Evolutionary conservation across 2,329 filamentous ascomycete species (phyloP), one percentile per base, ranked within the genome.

Genomic region (Metarhizium brunneum): DNA sequence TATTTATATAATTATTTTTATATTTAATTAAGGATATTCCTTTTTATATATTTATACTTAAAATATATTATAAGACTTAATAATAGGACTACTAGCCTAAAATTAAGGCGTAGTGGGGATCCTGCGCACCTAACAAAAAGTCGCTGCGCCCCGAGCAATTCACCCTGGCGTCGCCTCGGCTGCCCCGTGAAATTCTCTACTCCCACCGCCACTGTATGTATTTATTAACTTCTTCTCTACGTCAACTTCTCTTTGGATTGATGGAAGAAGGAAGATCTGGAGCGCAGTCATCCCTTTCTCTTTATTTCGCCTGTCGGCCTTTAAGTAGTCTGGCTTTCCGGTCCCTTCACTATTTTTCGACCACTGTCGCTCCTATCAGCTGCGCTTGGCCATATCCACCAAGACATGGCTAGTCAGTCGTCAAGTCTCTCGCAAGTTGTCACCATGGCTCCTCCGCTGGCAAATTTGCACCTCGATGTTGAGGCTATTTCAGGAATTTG

Each of bases 401-500:
- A 7, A 35, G 32, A 35, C 32, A 11, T 40, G 38, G 8, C 5
- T 13, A 25, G 25, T 25, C 25, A 25, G 11, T 40, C 14, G 13
- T 16, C 36, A 25, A 25, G 52, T 11, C 29, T 6, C 20, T 11
- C 13, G 8, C 36, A 40, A 13, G 25, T 38, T 18, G 43, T 30
- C 52, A 55, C 60, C 63, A 82, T 82, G 79, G 78, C 76, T 52
- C 80, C 80, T 52, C 79, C 80, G 4, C 79, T 79, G 20, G 73
- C 66, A 42, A 76, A 74, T n/a, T 69, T 83, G 59, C 86, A 88
- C 70, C 78, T 96, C 62, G 88, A 96, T 69, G 85, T 96, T 58
- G 89, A 94, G 68, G 91, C 92, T 58, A 85, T 96, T 65, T 95
- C 90, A 63, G 92, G 92, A 54, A 96, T 96, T 64, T 91, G 87